Base-by-base conservation (phyloP, 2,329 filamentous ascomycete genomes). In the Aspergillus fijiensis region DNA sequence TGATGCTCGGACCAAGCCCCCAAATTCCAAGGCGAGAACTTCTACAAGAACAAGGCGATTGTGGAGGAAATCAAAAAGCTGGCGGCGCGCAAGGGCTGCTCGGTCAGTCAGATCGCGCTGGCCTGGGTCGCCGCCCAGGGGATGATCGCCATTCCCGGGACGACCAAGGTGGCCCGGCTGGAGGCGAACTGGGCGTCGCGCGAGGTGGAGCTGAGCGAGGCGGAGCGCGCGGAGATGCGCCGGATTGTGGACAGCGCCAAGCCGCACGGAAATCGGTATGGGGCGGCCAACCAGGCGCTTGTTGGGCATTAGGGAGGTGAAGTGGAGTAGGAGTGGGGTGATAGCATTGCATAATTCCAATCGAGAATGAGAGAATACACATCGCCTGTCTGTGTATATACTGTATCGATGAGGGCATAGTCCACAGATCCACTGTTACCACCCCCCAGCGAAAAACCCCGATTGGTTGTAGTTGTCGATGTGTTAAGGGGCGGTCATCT, bases 121-220 rank as follows among this genome's bases (percentile, higher is more conserved):
- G 74, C 76, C 0, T 79, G 76, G 77, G 76, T 78, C 1, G 73
- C 71, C 10, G 67, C 75, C 68, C 74, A 79, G 47, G 74, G 74
- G 0, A 67, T 80, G 68, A 80, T 82, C 60, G 69, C 79, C 0
- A 82, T 82, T 52, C 79, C 80, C 0, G 80, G 81, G 1, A 80
- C 78, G 0, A 80, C 78, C 0, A 80, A 79, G 62, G 58, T 72
- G 0, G 51, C 60, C 4, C 71, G 79, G 0, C 52, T 80, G 6
- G 76, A 78, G 51, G 74, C 79, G 54, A 81, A 80, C 58, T 78
- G 72, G 72, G 67, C 67, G 0, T 78, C 76, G 1, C 60, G 74
- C 25, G 65, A 77, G 10, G 63, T 79, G 50, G 70, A 75, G 1
- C 58, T 79, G 42, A 75, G 70, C 0, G 71, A 75, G 23, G 74